These are phyloP conservation scores for Paecilomyces sp. DNA, from an alignment of 2,329 filamentous ascomycete genomes.

Conservation along the genomic window DNA sequence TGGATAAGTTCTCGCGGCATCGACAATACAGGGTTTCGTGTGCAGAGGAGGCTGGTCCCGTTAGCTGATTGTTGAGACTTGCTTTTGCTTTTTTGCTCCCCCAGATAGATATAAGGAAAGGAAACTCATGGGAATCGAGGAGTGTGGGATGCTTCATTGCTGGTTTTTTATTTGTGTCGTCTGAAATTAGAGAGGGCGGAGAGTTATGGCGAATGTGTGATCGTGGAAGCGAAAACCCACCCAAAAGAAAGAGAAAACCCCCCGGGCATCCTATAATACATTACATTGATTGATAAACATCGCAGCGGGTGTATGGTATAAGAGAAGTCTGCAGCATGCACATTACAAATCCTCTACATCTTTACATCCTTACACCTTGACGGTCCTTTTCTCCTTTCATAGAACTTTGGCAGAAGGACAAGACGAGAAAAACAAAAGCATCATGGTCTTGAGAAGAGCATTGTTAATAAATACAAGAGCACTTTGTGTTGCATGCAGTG, in stretches of 20 bases:
- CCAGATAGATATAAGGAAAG: background rate
- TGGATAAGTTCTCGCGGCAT: background rate
- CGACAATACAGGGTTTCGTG: background rate
- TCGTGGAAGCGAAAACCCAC: background rate
- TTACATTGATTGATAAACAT: background rate
- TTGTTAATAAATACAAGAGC: too few species aligned
- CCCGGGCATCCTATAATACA: background rate
- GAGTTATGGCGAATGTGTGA: slow-evolving; percentile 1
- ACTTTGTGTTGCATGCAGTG: too few species aligned
- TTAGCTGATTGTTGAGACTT: background rate
- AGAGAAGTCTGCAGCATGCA: background rate
- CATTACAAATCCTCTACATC: background rate
- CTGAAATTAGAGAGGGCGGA: background rate
- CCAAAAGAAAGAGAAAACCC: background rate
- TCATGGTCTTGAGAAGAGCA: background rate
- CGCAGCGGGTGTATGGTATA: background rate
- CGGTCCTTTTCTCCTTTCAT: background rate
- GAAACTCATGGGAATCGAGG: background rate
- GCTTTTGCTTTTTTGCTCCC: background rate
- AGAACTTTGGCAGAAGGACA: background rate
- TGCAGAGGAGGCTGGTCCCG: background rate
- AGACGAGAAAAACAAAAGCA: background rate
- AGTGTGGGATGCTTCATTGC: background rate
- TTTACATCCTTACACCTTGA: too few species aligned
- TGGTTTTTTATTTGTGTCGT: background rate